These are phyloP conservation scores for Blastobotrys muscicola DNA, from an alignment of 805 yeast genomes.

Conservation along the genomic window DNA sequence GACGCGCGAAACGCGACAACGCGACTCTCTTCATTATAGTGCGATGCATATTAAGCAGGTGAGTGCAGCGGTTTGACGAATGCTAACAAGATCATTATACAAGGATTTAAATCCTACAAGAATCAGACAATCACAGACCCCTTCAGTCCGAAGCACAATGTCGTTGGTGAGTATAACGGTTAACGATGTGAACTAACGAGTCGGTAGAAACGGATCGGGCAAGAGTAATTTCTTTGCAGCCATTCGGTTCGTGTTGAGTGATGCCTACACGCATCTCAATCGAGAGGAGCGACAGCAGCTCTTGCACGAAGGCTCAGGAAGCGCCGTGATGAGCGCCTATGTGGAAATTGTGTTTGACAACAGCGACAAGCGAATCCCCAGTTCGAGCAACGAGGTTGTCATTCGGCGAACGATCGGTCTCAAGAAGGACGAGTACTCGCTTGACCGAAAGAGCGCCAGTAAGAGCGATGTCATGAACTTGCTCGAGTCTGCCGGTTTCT, in stretches of 20 bases:
- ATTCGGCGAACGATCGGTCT: constrained; percentile 87
- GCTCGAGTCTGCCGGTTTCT: constrained; percentile 86
- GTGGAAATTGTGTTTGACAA: constrained; percentile 88
- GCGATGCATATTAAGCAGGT: constrained; percentile 17
- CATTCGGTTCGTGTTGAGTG: constrained; percentile 82
- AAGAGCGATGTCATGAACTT: constrained; percentile 72
- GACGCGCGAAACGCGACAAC: too few relatives aligned
- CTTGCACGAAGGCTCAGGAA: constrained; percentile 76
- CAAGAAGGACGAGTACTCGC: constrained; percentile 82
- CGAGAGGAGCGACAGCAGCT: constrained; percentile 80
- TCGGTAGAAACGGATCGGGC: constrained; percentile 95
- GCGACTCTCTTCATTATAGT: not conserved
- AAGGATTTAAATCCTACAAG: constrained; percentile 90
- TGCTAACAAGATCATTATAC: constrained; percentile 48
- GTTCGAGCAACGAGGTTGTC: constrained; percentile 56
- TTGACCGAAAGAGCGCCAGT: constrained; percentile 72
- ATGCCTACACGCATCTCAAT: constrained; percentile 70
- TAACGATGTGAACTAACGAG: constrained; percentile 8
- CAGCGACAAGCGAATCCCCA: constrained; percentile 62
- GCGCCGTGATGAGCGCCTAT: constrained; percentile 78
- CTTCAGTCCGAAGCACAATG: constrained; percentile 75
- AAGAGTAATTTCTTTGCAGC: constrained; percentile 95
- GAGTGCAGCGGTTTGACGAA: constrained; percentile 3
- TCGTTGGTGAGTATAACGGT: constrained; percentile 38
- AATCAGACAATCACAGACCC: constrained; percentile 69